Evolutionary conservation across 306 rosid genomes (phyloP), one percentile per base, ranked within the genome.

Genomic region (Begonia loranthoides): DNA sequence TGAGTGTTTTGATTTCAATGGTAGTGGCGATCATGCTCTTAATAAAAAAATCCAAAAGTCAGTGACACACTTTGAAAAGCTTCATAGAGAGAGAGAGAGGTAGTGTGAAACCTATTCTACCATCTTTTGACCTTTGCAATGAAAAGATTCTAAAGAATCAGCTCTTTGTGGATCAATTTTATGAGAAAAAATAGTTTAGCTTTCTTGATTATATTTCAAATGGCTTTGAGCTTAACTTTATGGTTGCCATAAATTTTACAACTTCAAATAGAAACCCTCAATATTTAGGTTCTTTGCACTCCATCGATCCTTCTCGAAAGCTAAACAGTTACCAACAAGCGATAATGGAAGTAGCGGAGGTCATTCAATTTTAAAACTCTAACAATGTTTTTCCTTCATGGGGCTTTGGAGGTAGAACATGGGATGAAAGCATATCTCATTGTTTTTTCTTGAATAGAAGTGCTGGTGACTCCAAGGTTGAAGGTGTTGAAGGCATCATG

Each of bases 221-320:
- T 60, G 95, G 95, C 50, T 90, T 82, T 72, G 83, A 82, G 73
- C 79, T 90, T n/a, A 90, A 85, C 70, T 90, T 85, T 62, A 85
- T 85, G 97, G 97, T 90, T 50, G 95, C 92, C 4, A 75, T 89
- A n/a, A 95, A 89, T 58, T 85, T 89, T 76, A 90, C 83, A 88
- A 93, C 87, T 70, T 88, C 97, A 56, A 88, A 84, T 66, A 89
- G 95, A 69, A 41, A 70, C 73, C 95, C 95, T 60, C 67, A 55
- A 15, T 45, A 8, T 49, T 39, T 74, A 48, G 62, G 65, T 59
- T 89, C 97, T 36, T 67, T 84, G 69, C 95, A 81, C 66, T 77
- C 81, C 48, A 75, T 84, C 17, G 76, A 77, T 70, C 67, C 39
- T 15, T 49, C 64, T 13, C 89, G 95, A 17, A 70, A 66, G 54